Base-by-base conservation (phyloP, 306 rosid species). In the Lagenaria siceraria region DNA sequence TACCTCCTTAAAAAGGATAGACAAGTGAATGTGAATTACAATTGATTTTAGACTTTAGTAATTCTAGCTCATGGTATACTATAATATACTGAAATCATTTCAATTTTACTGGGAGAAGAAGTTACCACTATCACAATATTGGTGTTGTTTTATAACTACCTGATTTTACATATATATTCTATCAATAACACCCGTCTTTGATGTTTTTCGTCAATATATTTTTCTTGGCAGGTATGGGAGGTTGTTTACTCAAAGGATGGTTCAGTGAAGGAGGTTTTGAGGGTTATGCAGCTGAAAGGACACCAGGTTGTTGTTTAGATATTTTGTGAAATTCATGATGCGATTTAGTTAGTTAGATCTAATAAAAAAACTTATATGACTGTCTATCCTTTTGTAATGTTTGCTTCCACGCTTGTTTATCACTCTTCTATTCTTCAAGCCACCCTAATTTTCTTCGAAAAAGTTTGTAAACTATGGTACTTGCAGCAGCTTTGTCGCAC, bases 261-360 rank as follows among this genome's bases (percentile, higher is more conserved):
- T 85, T 92, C 96, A 7, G 94, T 83, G 77, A 96, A 90, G 91
- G 98, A 96, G 88, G 88, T 96, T 89, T 58, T 87, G 83, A 92
- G 79, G 51, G 98, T 79, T 68, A 96, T 96, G 99, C 99, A 96
- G 89, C 97, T 96, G 54, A 96, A 96, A 87, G 99, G 99, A 74
- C 99, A 96, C 74, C 92, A 96, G 99, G 99, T 96, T 81, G 74
- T 76, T 74, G 21, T 58, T 55, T 56, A 75, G 19, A 54, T 73
- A 43, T 7, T 69, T 13, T 69, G 6, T 55, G 22, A 27, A 38
- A 54, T 75, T 25, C 77, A 58, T 82, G 35, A 62, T 40, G 6
- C 40, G 55, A 72, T 52, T 59, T 42, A 21, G 54, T 64, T 66
- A 40, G 53, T 54, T 53, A 33, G 65, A 74, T 21, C n/a, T 21